Evolutionary conservation across 352 stramenopile genomes (phyloP), one percentile per base, ranked within the genome.

Genomic region (Thalassiosira mediterranea): DNA sequence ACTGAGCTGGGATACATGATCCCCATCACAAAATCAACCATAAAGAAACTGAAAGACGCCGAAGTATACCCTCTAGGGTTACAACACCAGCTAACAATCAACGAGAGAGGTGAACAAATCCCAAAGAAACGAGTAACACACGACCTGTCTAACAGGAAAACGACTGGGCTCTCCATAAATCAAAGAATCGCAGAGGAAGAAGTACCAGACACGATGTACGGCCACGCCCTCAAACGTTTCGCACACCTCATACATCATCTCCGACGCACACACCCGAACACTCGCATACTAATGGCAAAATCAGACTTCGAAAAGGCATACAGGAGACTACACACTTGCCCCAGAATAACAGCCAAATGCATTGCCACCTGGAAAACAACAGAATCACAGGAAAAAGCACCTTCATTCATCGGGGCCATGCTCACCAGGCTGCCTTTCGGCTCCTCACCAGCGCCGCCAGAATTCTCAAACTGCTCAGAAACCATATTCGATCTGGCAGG

Each of bases 221-320:
- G 57, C 21, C 25, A 28, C 23, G 38, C 57, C 13, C 32, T 66
- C 21, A 19, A 23, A 28, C 37, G 57, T 10, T 26, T 54, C 1
- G 21, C 40, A n/a, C 57, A 66, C 37, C 23, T 54, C n/a, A 66
- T 66, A 5, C 57, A 66, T n/a, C 34, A 52, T 19, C 28, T 66
- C 11, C 57, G 57, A 1, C 25, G 31, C 34, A 19, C 52, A 5
- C 15, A 66, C 38, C 57, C 57, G 0, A 23, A 23, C 10, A 2
- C 52, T 38, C 17, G 57, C 34, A 66, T 66, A 11, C 23, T 66
- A 1, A 32, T 44, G 19, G 37, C 31, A 34, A 66, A 66, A 66
- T 26, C 48, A 5, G 57, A 66, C 3, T 54, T 66, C 19, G 57
- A 66, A 1, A 66, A 66, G n/a, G 38, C 57, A 7, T 66, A 54